Percentiles rank a stretch among this genome's conserved stretches.
Conservation (phyloP, 2,329 filamentous ascomycete genomes). For the Talaromyces sp. region DNA sequence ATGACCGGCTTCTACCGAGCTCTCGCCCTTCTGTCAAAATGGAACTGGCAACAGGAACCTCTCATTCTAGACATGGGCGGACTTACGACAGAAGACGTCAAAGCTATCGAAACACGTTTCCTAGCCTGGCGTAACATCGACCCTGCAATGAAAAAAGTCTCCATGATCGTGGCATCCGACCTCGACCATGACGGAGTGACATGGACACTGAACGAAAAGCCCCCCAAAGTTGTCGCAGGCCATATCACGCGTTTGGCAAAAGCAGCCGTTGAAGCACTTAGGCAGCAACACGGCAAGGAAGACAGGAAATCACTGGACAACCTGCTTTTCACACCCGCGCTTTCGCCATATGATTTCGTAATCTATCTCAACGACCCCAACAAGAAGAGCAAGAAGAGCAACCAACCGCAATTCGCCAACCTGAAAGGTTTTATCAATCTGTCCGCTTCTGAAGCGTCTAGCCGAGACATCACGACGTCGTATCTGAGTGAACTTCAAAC, state of each 20-base stretch:
- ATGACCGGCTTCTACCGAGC: conserved; percentile 79
- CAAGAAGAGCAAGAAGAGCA: conserved; percentile 44
- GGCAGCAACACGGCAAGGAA: conserved; percentile 33
- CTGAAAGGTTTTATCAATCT: conserved; percentile 65
- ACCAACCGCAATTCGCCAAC: conserved; percentile 33
- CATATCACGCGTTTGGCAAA: conserved; percentile 79
- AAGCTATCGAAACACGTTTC: conserved; percentile 66
- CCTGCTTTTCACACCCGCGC: conserved; percentile 67
- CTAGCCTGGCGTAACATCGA: conserved; percentile 85
- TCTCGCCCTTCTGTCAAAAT: conserved; percentile 73
- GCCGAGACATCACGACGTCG: conserved; percentile 58
- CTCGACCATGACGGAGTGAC: conserved; percentile 72
- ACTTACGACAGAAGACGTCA: conserved; percentile 59
- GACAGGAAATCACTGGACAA: conserved; percentile 52
- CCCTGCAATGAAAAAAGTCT: conserved; percentile 77
- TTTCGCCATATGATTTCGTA: conserved; percentile 81
- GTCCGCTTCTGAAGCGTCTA: neutral
- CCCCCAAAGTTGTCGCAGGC: conserved; percentile 76
- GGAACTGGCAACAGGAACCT: conserved; percentile 87
- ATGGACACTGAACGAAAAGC: conserved; percentile 68
- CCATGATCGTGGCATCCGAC: conserved; percentile 77
- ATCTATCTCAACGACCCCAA: conserved; percentile 61
- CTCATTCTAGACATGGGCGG: conserved; percentile 71
- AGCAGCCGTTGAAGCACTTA: conserved; percentile 65
- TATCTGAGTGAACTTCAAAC: conserved; percentile 66